Conservation (phyloP, 2,329 filamentous ascomycete species). For the Sporothrix variecibatus region DNA sequence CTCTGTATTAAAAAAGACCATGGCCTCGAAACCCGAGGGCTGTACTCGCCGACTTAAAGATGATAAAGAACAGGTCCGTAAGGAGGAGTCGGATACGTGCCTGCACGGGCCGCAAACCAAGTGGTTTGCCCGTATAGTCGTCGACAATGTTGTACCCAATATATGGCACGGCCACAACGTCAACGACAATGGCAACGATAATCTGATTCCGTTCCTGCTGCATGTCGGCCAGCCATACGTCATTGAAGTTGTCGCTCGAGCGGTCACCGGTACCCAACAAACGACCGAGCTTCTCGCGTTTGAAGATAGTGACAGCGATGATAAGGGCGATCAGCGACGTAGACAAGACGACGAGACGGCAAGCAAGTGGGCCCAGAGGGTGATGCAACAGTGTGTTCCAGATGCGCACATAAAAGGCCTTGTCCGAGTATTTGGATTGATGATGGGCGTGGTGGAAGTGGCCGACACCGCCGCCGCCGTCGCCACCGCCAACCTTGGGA, state of each 20-base stretch:
- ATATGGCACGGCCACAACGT: conserved; percentile 86
- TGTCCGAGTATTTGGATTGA: conserved; percentile 14
- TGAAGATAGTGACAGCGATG: conserved; percentile 73
- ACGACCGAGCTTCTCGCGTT: conserved; percentile 49
- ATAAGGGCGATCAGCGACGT: conserved; percentile 82
- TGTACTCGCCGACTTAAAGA: conserved; percentile 93
- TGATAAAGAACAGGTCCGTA: conserved; percentile 92
- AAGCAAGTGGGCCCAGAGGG: conserved; percentile 80
- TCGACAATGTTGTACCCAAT: conserved; percentile 93
- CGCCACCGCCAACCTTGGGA: conserved; percentile 31
- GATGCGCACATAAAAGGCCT: conserved; percentile 53
- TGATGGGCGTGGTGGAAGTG: conserved; percentile 17
- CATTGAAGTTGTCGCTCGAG: conserved; percentile 38
- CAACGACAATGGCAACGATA: conserved; percentile 85
- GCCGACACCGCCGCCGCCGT: conserved; percentile 46
- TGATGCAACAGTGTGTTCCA: conserved; percentile 74
- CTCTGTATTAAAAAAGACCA: conserved; percentile 31
- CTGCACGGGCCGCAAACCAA: conserved; percentile 79
- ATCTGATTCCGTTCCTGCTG: conserved; percentile 68
- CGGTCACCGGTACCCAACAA: conserved; percentile 30
- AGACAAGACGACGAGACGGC: conserved; percentile 78
- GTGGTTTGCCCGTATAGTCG: conserved; percentile 90
- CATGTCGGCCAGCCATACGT: conserved; percentile 21
- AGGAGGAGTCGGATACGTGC: conserved; percentile 89
- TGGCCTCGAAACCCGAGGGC: conserved; percentile 60